Evolutionary conservation across 1,284 basidiomycete genomes (phyloP), one percentile per base, ranked within the genome.

Genomic region (Paramarasmius palmivorus): DNA sequence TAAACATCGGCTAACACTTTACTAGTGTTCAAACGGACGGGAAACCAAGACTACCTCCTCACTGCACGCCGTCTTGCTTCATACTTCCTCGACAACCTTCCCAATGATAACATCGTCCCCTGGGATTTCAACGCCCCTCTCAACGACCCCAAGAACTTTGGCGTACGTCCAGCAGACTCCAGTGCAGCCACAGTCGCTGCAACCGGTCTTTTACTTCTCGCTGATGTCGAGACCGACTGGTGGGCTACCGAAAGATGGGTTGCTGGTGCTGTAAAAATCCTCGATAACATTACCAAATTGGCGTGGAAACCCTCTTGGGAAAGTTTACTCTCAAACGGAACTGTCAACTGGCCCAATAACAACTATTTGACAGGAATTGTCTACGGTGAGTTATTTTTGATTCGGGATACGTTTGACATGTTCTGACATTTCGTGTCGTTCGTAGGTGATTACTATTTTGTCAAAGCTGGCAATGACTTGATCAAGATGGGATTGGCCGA

Each of bases 61-160:
- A 86, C 85, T 2, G 74, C 85, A 3, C 75, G 81, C 4, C 72
- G 69, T 12, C 69, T 86, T 63, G 84, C 85, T 2, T 67, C 65
- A 1, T 86, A 81, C 65, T 88, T 85, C 69, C 61, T 87, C 49
- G 61, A 67, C n/a, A 70, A 80, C 54, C 66, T 88, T 10, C 85
- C 86, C 2, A 56, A 66, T 6, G 75, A 81, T 56, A 82, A 81
- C 0, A 75, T 89, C 48, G 77, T 86, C 15, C 85, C 86, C 19
- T 89, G 86, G 86, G 86, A 88, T 64, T 89, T 87, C 67, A 78
- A 88, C 55, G 86, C 84, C 2, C 85, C 86, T 2, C 59, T 50
- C 74, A 25, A 64, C 63, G 19, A 77, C 78, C 4, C 54, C 67
- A 6, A 77, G 81, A 0, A 72, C 78, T 15, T 39, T n/a, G 54